Evolutionary conservation across 2,329 filamentous ascomycete species (phyloP).

Genomic region (Penicillium expansum): DNA sequence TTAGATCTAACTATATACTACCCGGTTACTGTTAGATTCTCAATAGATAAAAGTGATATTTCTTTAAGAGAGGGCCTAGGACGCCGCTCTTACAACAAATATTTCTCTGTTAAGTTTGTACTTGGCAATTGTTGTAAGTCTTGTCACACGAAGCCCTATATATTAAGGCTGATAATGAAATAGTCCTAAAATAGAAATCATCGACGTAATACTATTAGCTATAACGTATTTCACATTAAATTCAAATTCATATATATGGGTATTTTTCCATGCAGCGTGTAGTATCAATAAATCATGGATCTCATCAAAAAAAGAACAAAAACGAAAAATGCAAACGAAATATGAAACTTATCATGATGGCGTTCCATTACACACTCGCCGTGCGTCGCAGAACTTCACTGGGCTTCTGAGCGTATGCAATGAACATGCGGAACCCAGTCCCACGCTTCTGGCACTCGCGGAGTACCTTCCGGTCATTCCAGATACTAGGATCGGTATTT

Average conservation of each 20-base stretch:
- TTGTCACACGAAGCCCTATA: background rate
- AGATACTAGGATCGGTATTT: slow-evolving; percentile 64
- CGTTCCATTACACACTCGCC: slow-evolving; percentile 40
- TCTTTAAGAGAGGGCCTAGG: background rate
- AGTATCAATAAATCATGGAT: slow-evolving; percentile 11
- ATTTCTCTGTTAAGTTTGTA: background rate
- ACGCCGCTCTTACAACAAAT: background rate
- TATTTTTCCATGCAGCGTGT: slow-evolving; percentile 12
- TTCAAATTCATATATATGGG: slow-evolving; percentile 10
- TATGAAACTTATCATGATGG: slow-evolving; percentile 8
- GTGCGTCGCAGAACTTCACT: slow-evolving; percentile 44
- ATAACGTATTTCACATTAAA: too few relatives aligned
- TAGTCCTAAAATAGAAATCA: background rate
- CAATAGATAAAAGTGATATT: background rate
- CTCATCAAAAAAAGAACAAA: slow-evolving; percentile 12
- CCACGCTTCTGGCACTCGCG: slow-evolving; percentile 82
- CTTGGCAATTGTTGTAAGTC: background rate
- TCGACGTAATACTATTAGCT: background rate
- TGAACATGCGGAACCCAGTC: slow-evolving; percentile 84
- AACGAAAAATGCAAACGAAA: background rate
- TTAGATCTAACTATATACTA: too few relatives aligned
- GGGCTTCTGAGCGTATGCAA: slow-evolving; percentile 86
- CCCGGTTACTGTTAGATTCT: background rate
- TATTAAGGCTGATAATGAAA: background rate
- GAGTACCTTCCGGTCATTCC: slow-evolving; percentile 71